Percentiles rank a stretch among this genome's conserved stretches.
Evolutionary conservation across 2,329 filamentous ascomycete genomes (phyloP).

Genomic region (Capronia epimyces): DNA sequence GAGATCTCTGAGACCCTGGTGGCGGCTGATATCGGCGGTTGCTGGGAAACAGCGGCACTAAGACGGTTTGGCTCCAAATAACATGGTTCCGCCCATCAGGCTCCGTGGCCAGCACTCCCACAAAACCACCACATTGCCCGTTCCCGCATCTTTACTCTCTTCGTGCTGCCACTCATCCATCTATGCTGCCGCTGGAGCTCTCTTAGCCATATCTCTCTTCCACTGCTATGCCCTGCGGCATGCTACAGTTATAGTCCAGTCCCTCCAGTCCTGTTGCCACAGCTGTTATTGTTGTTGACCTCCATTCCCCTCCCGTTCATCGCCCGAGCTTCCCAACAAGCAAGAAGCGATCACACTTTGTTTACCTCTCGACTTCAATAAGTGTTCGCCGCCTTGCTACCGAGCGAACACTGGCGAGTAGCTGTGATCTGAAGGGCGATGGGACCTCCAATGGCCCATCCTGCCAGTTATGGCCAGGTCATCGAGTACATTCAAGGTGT

Average conservation of each 20-base stretch:
- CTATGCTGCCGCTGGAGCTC: conserved; percentile 1
- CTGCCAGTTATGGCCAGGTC: conserved; percentile 72
- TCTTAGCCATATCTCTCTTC: conserved; percentile 5
- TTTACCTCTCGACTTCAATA: neutral
- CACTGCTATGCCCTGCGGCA: conserved; percentile 10
- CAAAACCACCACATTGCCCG: neutral
- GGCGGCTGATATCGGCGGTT: neutral
- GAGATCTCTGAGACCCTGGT: neutral
- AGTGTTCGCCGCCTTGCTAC: neutral
- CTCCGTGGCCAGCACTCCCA: neutral
- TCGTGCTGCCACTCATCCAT: neutral
- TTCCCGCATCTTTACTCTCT: conserved; percentile 1
- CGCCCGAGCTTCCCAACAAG: conserved; percentile 2
- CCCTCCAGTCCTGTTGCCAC: conserved; percentile 5
- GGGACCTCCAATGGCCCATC: conserved; percentile 35
- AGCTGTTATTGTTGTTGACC: conserved; percentile 8
- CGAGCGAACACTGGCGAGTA: neutral
- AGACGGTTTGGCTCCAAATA: conserved; percentile 3
- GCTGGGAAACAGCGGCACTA: conserved; percentile 2
- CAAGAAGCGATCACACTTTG: neutral
- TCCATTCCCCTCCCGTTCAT: neutral
- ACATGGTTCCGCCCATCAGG: neutral
- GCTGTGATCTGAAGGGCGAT: conserved; percentile 21
- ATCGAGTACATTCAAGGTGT: conserved; percentile 93
- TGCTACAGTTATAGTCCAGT: conserved; percentile 10